Evolutionary conservation across 306 rosid species (phyloP).

Genomic region (Purshia tridentata): DNA sequence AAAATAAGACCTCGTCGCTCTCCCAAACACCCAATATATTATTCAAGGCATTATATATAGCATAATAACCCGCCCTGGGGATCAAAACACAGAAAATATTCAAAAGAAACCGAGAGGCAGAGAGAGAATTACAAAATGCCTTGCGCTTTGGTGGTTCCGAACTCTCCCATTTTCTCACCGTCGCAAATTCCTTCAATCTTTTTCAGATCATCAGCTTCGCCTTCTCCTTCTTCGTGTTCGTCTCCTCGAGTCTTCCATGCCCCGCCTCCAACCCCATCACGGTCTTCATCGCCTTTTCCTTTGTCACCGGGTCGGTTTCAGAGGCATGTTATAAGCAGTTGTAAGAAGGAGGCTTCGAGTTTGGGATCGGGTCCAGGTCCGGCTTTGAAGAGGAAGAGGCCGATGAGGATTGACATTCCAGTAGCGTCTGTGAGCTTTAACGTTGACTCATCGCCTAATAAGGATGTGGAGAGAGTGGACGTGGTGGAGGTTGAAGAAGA

Average conservation of each 20-base stretch:
- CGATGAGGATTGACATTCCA: constrained; percentile 40
- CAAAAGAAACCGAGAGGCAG: not conserved
- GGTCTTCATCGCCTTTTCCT: not conserved
- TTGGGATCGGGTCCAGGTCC: constrained; percentile 9
- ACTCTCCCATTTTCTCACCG: constrained; percentile 46
- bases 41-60: no score
- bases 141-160: constrained; percentile 39
- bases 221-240: constrained; percentile 31
- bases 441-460: constrained; percentile 16
- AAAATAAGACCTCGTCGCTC: no score
- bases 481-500: constrained; percentile 46
- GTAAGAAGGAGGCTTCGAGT: constrained; percentile 14
- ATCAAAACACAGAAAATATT: not conserved
- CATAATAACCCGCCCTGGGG: no score
- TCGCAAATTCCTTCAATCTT: constrained; percentile 31
- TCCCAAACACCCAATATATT: no score
- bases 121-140: constrained; percentile 21
- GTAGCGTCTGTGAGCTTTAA: constrained; percentile 18
- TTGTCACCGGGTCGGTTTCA: constrained; percentile 17
- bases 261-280: constrained; percentile 17
- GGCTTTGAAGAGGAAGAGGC: constrained; percentile 48
- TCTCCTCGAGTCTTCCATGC: constrained; percentile 37
- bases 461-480: constrained; percentile 27
- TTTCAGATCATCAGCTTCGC: constrained; percentile 21
- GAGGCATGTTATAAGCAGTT: not conserved